Base-by-base conservation (phyloP, 139 green algal genomes). In the Raphidocelis subcapitata region DNA sequence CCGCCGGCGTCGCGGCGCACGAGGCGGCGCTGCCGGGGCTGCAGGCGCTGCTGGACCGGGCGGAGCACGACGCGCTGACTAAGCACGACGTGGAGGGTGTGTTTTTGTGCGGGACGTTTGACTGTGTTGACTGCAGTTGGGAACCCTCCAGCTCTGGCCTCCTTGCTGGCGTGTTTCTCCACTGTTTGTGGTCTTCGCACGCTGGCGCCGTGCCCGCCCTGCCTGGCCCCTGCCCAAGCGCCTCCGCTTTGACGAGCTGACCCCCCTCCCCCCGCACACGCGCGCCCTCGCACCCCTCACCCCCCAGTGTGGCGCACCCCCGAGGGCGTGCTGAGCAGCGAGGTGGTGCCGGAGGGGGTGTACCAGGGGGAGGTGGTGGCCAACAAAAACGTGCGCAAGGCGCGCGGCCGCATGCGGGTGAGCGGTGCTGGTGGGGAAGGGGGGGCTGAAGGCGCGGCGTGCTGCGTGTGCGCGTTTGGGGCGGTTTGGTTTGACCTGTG, bases 221-320 rank as follows among this genome's bases (percentile, higher is more conserved):
- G 8, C 21, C n/a, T 32, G 32, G 65, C 31, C 46, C 65, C n/a
- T 18, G 26, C 24, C 12, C 65, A 28, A 28, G 16, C 29, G 49
- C 47, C 49, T 15, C 23, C 49, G 24, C 56, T 62, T 69, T 49
- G 47, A 69, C 18, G 16, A 51, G 49, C 56, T 32, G 54, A 71
- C 36, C 33, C 56, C 37, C 21, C 65, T 24, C 20, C 54, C 14
- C 35, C 41, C 18, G 36, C 12, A 12, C 56, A 52, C 28, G 56
- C 29, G 59, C 57, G 16, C 37, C 44, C 46, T 35, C 23, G 20
- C 31, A 67, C 24, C 33, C 15, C 21, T 28, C 62, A 54, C 57
- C 72, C 15, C n/a, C 75, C 75, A 0, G 75, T 93, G 65, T 95
- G 67, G 59, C 72, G 79, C 16, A 95, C 90, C 1, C 84, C 89